phyloP scores from a whole-genome alignment of 2,329 filamentous ascomycete species.

The Truncatella angustata region DNA sequence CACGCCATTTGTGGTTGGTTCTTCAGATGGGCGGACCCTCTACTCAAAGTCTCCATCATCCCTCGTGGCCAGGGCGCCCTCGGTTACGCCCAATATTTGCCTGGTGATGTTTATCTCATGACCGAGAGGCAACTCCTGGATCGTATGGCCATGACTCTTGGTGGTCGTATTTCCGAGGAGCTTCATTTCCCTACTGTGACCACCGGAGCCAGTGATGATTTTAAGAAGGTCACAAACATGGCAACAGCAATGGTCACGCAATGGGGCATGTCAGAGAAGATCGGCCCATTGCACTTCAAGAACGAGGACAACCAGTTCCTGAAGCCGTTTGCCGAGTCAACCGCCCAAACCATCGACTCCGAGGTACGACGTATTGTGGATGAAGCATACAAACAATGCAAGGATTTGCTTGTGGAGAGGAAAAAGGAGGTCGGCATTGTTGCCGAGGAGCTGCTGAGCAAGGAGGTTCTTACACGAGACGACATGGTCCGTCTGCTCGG shows the following conservation, averaged over 20 bases:
- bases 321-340: constrained; percentile 95
- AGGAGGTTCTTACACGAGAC: constrained; percentile 88
- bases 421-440: constrained; percentile 85
- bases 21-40: constrained; percentile 91
- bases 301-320: constrained; percentile 77
- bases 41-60: constrained; percentile 98
- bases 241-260: constrained; percentile 98
- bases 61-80: constrained; percentile 90
- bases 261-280: constrained; percentile 95
- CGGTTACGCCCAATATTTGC: constrained; percentile 97
- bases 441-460: constrained; percentile 86
- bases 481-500: constrained; percentile 90
- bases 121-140: constrained; percentile 95
- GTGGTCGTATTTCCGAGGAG: constrained; percentile 92
- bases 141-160: constrained; percentile 99
- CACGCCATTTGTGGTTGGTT: constrained; percentile 99
- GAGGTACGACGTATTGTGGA: constrained; percentile 92
- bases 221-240: constrained; percentile 97
- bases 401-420: constrained; percentile 77
- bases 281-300: constrained; percentile 90
- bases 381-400: constrained; percentile 89
- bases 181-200: constrained; percentile 96
- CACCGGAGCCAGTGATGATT: constrained; percentile 91
- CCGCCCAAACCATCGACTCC: constrained; percentile 84
- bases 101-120: constrained; percentile 93